Evolutionary conservation across 2,329 filamentous ascomycete genomes (phyloP), one percentile per base, ranked within the genome.

Genomic region (Raffaelea ambrosiae): DNA sequence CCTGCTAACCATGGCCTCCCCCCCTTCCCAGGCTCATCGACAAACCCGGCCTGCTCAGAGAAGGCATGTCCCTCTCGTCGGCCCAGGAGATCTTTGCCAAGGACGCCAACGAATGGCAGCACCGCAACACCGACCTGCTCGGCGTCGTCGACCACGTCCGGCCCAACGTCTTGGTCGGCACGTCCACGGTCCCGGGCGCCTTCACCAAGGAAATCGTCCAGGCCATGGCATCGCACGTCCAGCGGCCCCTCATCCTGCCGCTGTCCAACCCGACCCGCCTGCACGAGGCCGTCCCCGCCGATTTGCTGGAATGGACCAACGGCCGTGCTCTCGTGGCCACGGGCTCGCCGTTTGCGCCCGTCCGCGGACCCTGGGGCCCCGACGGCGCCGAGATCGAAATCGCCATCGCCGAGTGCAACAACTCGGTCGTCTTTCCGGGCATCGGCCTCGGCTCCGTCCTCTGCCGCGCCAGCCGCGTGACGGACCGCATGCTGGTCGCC

Each of bases 211-310:
- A 86, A 2, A 68, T 88, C 23, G 72, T 94, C 11, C 71, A 74
- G 41, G 85, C 85, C 55, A 94, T 95, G 88, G 80, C 83, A 2
- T 71, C 74, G 33, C 77, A 89, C 57, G 77, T 84, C 3, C 72
- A 84, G 0, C 74, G 83, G 1, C 88, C 88, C n/a, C 79, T 88
- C 47, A 74, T 88, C 49, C 80, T 95, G 51, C 89, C 89, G 0
- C 75, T 95, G 2, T 91, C 85, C 3, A 95, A 95, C 62, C 89
- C 89, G 0, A 95, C 88, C 0, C 73, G 79, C 2, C 76, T 95
- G 0, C 88, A 94, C 60, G 89, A 95, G 64, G 89, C 88, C 2
- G 76, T 81, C 8, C 89, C 89, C 0, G 69, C 78, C 16, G 87
- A 95, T 60, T 68, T 95, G 20, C 80, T 84, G 47, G 64, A 77